phyloP scores from a whole-genome alignment of 2,329 filamentous ascomycete genomes.

The Calcarisporium arbuscula region DNA sequence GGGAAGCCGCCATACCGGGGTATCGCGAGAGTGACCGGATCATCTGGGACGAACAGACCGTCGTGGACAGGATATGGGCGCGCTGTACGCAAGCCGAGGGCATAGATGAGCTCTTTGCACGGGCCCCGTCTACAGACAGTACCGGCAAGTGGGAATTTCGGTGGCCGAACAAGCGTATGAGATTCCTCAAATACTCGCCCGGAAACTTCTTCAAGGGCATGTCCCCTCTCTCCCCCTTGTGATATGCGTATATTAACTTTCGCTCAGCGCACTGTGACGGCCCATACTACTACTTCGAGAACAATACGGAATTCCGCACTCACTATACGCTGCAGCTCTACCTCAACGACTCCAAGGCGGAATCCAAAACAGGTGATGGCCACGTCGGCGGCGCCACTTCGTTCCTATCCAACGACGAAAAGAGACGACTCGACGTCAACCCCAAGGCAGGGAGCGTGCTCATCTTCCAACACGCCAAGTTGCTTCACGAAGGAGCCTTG shows the following conservation, averaged over 20 bases:
- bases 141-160: conserved; percentile 34
- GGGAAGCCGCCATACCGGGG: conserved; percentile 45
- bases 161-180: conserved; percentile 64
- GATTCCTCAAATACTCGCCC: conserved; percentile 65
- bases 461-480: conserved; percentile 49
- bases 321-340: conserved; percentile 52
- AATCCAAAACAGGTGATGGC: conserved; percentile 13
- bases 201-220: conserved; percentile 65
- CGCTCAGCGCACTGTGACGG: conserved; percentile 62
- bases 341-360: conserved; percentile 22
- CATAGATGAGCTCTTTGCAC: conserved; percentile 32
- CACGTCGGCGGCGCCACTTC: conserved; percentile 49
- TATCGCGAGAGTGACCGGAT: conserved; percentile 69
- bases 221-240: conserved; percentile 8
- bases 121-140: conserved; percentile 21
- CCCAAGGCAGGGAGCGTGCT: conserved; percentile 52
- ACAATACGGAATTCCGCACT: conserved; percentile 37
- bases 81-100: conserved; percentile 43
- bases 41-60: conserved; percentile 60
- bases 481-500: conserved; percentile 48
- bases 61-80: conserved; percentile 58
- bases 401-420: conserved; percentile 40
- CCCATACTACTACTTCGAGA: conserved; percentile 47
- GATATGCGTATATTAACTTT: background rate
- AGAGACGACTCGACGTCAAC: conserved; percentile 43